Base-by-base conservation (phyloP, 768 basidiomycete genomes). In the Mycena amicta region DNA sequence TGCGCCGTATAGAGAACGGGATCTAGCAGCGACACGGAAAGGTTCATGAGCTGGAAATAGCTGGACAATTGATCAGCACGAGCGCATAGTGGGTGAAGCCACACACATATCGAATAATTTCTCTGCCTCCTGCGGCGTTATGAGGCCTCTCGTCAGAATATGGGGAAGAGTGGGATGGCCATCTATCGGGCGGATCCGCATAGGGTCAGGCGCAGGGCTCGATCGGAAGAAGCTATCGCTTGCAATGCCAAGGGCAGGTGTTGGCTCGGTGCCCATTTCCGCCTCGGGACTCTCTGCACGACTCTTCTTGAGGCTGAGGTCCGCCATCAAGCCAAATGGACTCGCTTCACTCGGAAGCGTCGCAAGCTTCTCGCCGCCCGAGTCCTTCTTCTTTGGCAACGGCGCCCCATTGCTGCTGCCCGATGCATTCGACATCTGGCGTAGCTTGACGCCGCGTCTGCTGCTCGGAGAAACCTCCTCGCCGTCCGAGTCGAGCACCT, bases 1-100 rank as follows among this genome's bases (percentile, higher is more conserved):
- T 89, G 88, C 4, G 93, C 88, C 0, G 92, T 94, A 68, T 98
- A 95, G 22, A 96, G 80, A 29, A 83, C 80, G 11, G 89, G 88
- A 64, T 95, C 94, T 22, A 96, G 75, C 25, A 96, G 70, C 2
- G 88, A 93, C 20, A 92, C 74, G 0, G 90, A 92, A 6, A 83
- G 75, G 66, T 93, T 93, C 83, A 93, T 91, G 63, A 83, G 81
- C 50, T 88, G 83, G 64, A 89, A 92, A 70, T 84, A 92, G 56
- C 89, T 91, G 66, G 11, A 56, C 56, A 40, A 4, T 23, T 33
- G 23, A 50, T 33, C 55, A 66, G 67, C 37, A 65, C 22, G 18
- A 46, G 39, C 56, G 22, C 12, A 22, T 2, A 16, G 16, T 55
- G 40, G 40, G n/a, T 18, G 39, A 4, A 13, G 25, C 25, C 27